Evolutionary conservation across 331 rosid genomes (phyloP).

Genomic region (Arachis monticola): DNA sequence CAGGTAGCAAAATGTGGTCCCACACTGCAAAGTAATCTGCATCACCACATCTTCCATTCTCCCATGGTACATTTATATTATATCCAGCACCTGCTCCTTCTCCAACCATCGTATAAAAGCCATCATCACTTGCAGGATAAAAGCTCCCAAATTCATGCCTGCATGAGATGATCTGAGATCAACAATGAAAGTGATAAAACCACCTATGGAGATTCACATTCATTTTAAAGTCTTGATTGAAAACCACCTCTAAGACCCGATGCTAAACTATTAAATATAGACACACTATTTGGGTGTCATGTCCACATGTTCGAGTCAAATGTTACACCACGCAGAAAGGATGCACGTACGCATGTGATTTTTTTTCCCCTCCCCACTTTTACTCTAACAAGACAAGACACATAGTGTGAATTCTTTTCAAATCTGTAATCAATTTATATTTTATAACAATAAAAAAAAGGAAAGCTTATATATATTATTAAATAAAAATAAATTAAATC

Average conservation of each 20-base stretch:
- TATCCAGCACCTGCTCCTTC: slow-evolving; percentile 86
- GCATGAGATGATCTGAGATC: slow-evolving; percentile 34
- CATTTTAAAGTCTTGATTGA: slow-evolving; percentile 21
- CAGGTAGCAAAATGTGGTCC: slow-evolving; percentile 93
- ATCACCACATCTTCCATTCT: slow-evolving; percentile 85
- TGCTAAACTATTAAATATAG: neutral
- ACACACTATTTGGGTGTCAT: neutral
- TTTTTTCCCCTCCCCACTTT: neutral
- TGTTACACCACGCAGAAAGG: neutral
- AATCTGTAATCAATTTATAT: neutral
- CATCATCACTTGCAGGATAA: slow-evolving; percentile 78
- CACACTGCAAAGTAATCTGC: slow-evolving; percentile 94
- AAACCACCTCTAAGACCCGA: neutral
- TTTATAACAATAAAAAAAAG: no score
- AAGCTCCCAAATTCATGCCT: slow-evolving; percentile 92
- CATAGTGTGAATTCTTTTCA: neutral
- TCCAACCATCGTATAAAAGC: slow-evolving; percentile 80
- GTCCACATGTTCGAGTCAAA: neutral
- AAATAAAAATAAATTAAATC: no score
- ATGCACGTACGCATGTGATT: neutral
- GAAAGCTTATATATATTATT: no score
- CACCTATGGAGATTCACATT: neutral
- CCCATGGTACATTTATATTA: slow-evolving; percentile 98
- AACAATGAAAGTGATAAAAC: slow-evolving; percentile 22
- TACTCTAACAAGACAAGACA: neutral